Percentiles rank a stretch among this genome's conserved stretches.
Conservation (phyloP, 805 yeast genomes). For the Saccharomycopsis sp. region DNA sequence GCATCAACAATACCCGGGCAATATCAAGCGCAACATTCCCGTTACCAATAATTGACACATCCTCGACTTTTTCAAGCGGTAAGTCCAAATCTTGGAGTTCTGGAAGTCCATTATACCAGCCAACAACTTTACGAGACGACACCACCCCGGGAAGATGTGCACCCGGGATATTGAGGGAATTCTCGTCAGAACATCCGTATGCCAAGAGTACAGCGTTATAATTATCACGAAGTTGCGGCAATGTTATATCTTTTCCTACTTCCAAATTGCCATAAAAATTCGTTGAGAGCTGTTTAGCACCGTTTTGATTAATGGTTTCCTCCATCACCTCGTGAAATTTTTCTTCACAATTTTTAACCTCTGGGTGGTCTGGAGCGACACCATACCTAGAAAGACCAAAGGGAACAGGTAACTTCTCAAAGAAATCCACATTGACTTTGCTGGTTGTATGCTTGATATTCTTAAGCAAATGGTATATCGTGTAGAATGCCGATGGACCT, state of each 20-base stretch:
- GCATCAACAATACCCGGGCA: conserved; percentile 61
- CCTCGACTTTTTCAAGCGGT: conserved; percentile 51
- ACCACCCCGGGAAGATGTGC: conserved; percentile 53
- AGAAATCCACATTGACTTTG: conserved; percentile 32
- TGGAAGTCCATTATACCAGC: conserved; percentile 95
- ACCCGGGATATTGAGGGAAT: conserved; percentile 51
- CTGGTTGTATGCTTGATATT: conserved; percentile 27
- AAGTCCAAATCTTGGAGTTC: conserved; percentile 43
- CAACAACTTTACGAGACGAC: conserved; percentile 81
- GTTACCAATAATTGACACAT: conserved; percentile 84
- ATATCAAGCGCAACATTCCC: conserved; percentile 96
- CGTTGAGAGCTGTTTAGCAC: conserved; percentile 30
- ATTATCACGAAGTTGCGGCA: conserved; percentile 41
- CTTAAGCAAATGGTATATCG: conserved; percentile 66
- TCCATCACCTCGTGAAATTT: conserved; percentile 52
- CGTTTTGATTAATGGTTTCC: conserved; percentile 20
- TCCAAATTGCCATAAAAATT: conserved; percentile 65
- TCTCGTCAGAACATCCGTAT: conserved; percentile 70
- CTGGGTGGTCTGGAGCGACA: conserved; percentile 99
- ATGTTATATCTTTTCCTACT: conserved; percentile 55
- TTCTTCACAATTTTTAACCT: conserved; percentile 74
- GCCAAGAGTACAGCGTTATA: conserved; percentile 75
- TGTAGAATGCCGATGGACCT: conserved; percentile 95
- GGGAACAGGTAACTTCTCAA: conserved; percentile 83
- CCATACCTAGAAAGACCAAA: conserved; percentile 90